phyloP scores from a whole-genome alignment of 2,329 filamentous ascomycete species.

The Aciculosporium take region DNA sequence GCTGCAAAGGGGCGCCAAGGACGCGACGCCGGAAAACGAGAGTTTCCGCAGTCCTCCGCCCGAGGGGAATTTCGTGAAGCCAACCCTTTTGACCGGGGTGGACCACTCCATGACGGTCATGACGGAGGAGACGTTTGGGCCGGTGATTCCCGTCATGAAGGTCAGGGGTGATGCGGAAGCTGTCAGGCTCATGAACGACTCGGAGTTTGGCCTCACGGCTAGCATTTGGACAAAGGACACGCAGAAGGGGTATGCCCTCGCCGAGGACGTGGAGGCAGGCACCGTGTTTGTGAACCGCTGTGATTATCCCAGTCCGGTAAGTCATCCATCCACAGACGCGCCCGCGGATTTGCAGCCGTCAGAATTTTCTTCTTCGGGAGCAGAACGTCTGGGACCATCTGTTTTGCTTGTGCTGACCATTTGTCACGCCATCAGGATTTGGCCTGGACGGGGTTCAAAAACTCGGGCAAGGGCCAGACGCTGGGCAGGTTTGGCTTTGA shows the following conservation, averaged over 20 bases:
- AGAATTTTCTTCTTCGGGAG: neutral
- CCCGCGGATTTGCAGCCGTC: neutral
- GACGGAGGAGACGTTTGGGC: slow-evolving; percentile 90
- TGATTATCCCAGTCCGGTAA: slow-evolving; percentile 81
- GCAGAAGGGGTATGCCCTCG: slow-evolving; percentile 57
- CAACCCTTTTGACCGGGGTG: slow-evolving; percentile 67
- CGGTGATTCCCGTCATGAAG: slow-evolving; percentile 80
- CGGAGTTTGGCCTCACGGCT: slow-evolving; percentile 86
- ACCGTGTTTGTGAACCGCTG: slow-evolving; percentile 94
- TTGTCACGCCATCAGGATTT: slow-evolving; percentile 46
- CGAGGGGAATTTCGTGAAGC: slow-evolving; percentile 81
- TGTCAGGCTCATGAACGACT: slow-evolving; percentile 79
- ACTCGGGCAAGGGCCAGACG: slow-evolving; percentile 84
- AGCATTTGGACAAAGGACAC: slow-evolving; percentile 94
- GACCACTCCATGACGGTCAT: slow-evolving; percentile 77
- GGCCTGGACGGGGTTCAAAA: slow-evolving; percentile 97
- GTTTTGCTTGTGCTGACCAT: slow-evolving; percentile 1
- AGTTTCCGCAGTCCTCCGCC: slow-evolving; percentile 57
- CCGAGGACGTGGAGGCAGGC: slow-evolving; percentile 73
- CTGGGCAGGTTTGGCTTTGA: slow-evolving; percentile 85
- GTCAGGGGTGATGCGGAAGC: slow-evolving; percentile 73
- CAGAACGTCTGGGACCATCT: neutral
- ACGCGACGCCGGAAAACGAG: slow-evolving; percentile 69
- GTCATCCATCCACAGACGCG: slow-evolving; percentile 25
- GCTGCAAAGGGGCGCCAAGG: slow-evolving; percentile 65